A percentile compares a stretch with the other conserved stretches of the same genome.
These are phyloP conservation scores for Trichoderma pleuroti DNA, from an alignment of 2,329 filamentous ascomycete genomes.

Conservation along the genomic window DNA sequence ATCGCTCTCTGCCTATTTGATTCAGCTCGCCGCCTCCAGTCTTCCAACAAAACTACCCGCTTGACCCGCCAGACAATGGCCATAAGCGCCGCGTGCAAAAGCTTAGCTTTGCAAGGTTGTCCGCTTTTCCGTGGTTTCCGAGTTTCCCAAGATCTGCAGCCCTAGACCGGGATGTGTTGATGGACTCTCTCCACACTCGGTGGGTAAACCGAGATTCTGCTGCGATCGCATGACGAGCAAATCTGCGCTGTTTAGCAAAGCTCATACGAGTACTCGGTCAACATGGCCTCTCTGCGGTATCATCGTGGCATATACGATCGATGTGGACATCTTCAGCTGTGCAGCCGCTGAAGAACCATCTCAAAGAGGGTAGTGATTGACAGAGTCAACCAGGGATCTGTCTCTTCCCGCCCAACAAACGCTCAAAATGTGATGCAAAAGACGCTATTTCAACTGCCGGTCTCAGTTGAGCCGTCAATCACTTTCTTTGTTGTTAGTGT, in stretches of 20 bases:
- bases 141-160: neutral
- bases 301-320: neutral
- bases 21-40: neutral
- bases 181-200: neutral
- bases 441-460: neutral
- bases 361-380: neutral
- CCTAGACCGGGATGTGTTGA: neutral
- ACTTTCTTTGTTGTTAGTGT: neutral
- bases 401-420: neutral
- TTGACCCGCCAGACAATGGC: neutral
- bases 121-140: neutral
- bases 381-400: neutral
- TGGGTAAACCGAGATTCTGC: neutral
- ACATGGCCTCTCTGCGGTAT: neutral
- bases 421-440: neutral
- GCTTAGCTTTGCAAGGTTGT: neutral
- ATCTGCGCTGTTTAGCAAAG: neutral
- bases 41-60: neutral
- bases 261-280: neutral
- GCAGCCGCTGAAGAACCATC: neutral
- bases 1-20: neutral
- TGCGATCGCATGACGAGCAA: neutral
- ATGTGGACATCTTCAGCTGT: neutral
- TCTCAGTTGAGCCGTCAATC: neutral
- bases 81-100: neutral